Evolutionary conservation across 108 stramenopile species (phyloP).

Genomic region (Nitzschia putrida): DNA sequence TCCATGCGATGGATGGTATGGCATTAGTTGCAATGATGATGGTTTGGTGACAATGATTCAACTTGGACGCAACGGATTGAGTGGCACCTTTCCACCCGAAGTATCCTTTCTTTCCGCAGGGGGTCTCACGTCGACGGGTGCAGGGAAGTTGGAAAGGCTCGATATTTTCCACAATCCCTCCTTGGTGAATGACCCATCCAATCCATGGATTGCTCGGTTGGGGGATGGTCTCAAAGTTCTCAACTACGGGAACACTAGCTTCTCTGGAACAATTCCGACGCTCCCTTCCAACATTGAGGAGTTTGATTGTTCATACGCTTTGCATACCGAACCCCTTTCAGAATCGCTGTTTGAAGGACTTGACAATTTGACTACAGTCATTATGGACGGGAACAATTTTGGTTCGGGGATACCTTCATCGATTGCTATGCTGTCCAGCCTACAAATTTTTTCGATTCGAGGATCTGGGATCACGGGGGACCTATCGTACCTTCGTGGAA

Average conservation of each 20-base stretch:
- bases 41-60: slow-evolving; percentile 4
- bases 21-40: slow-evolving; percentile 9
- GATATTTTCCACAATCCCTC: slow-evolving; percentile 5
- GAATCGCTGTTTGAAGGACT: slow-evolving; percentile 12
- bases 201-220: background rate
- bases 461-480: background rate
- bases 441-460: slow-evolving; percentile 13
- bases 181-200: slow-evolving; percentile 1
- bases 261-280: slow-evolving; percentile 7
- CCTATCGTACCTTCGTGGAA: slow-evolving; percentile 11
- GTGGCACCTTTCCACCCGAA: slow-evolving; percentile 16
- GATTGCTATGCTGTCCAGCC: background rate
- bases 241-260: slow-evolving; percentile 13
- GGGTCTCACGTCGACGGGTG: slow-evolving; percentile 4
- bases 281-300: slow-evolving; percentile 13
- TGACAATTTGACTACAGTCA: slow-evolving; percentile 1
- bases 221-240: background rate
- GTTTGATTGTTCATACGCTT: slow-evolving; percentile 17
- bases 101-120: background rate
- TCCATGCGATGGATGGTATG: slow-evolving; percentile 19
- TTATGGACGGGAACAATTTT: slow-evolving; percentile 17
- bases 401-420: slow-evolving; percentile 1
- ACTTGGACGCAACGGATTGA: slow-evolving; percentile 16
- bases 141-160: slow-evolving; percentile 4
- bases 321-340: slow-evolving; percentile 6